phyloP scores from a whole-genome alignment of 2,329 filamentous ascomycete species.

The Alternaria sp. region DNA sequence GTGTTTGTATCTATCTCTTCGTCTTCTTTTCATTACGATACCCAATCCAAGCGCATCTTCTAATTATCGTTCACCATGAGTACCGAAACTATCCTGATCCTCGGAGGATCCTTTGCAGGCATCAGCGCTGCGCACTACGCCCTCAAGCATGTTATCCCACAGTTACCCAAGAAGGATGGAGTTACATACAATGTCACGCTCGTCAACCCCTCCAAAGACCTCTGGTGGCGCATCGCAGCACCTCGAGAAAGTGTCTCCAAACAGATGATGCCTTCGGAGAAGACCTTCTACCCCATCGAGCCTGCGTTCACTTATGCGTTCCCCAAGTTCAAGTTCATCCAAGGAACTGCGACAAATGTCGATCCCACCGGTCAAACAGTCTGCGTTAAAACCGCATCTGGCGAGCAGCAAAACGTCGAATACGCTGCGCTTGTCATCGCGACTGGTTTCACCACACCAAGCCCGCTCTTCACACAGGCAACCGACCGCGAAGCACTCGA shows the following conservation, averaged over 20 bases:
- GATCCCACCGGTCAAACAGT: conserved; percentile 56
- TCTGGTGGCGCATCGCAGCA: conserved; percentile 62
- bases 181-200: conserved; percentile 60
- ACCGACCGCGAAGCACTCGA: conserved; percentile 40
- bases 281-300: conserved; percentile 60
- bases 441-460: conserved; percentile 59
- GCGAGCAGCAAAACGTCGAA: conserved; percentile 44
- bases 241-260: conserved; percentile 62
- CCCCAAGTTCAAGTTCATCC: conserved; percentile 58
- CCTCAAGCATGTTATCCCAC: conserved; percentile 44
- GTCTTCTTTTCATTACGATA: conserved; percentile 9
- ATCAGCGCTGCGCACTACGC: conserved; percentile 46
- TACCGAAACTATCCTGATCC: conserved; percentile 45
- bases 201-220: conserved; percentile 61
- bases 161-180: conserved; percentile 42
- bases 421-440: conserved; percentile 64
- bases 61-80: conserved; percentile 28
- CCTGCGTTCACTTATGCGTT: conserved; percentile 59
- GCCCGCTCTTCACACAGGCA: conserved; percentile 53
- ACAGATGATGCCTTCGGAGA: conserved; percentile 55
- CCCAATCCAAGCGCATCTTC: neutral
- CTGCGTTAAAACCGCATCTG: conserved; percentile 40
- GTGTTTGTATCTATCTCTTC: conserved; percentile 8
- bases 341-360: conserved; percentile 58
- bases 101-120: conserved; percentile 46